Evolutionary conservation across 805 yeast genomes (phyloP).

Genomic region (Scheffersomyces spartinae): DNA sequence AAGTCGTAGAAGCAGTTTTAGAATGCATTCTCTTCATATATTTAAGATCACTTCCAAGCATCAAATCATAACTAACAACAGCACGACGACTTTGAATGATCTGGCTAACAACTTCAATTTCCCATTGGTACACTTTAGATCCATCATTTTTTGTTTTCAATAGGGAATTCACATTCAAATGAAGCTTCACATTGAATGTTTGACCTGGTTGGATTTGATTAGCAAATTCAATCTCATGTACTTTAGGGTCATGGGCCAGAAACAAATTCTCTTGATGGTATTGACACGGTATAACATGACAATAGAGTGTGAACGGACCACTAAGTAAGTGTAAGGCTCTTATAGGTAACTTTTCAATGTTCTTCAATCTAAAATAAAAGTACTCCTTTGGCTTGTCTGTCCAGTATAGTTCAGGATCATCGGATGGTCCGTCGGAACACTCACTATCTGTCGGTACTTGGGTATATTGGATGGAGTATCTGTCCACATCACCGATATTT

Average conservation of each 20-base stretch:
- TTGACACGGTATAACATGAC: conserved; percentile 29
- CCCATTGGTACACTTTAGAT: conserved; percentile 18
- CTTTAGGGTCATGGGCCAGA: conserved; percentile 10
- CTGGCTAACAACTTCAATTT: conserved; percentile 29
- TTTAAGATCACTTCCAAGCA: too few relatives aligned
- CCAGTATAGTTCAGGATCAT: too few relatives aligned
- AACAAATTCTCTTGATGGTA: conserved; percentile 16
- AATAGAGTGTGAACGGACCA: conserved; percentile 33
- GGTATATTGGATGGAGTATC: too few relatives aligned
- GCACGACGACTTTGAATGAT: conserved; percentile 24
- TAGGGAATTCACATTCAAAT: conserved; percentile 34
- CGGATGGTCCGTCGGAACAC: too few relatives aligned
- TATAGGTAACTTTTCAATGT: conserved; percentile 23
- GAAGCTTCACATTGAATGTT: conserved; percentile 44
- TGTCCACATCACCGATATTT: too few relatives aligned
- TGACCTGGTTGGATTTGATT: conserved; percentile 58
- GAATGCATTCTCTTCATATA: too few relatives aligned
- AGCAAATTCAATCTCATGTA: conserved; percentile 22
- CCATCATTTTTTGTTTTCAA: conserved; percentile 6
- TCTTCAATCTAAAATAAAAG: conserved; percentile 26
- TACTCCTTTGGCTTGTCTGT: too few relatives aligned
- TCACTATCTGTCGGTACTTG: too few relatives aligned
- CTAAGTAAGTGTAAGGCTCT: conserved; percentile 30
- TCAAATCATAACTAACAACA: conserved; percentile 19
- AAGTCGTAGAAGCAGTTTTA: too few relatives aligned